Base-by-base conservation (phyloP, 2,329 filamentous ascomycete species). In the Blastomyces parvus region DNA sequence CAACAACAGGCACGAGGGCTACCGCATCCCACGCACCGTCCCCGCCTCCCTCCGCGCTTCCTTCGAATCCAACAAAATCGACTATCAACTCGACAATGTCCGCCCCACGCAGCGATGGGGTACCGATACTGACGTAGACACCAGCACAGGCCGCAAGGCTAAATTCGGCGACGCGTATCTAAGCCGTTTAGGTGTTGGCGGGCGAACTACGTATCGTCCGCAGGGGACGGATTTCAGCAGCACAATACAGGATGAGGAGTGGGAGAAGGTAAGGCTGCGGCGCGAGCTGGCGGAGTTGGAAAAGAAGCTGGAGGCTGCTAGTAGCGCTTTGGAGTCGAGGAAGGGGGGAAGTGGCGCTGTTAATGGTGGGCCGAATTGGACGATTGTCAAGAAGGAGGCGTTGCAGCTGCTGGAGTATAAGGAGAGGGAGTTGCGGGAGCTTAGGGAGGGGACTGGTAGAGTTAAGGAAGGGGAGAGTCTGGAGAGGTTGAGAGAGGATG, bases 121-220 rank as follows among this genome's bases (percentile, higher is more conserved):
- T 2, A 84, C 86, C n/a, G 73, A 70, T 19, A 69, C 70, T 65
- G 86, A 88, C 66, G 85, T 87, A 58, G 89, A 92, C 72, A 90
- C 95, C 60, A 79, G 84, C 44, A 94, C 91, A 0, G 92, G 93
- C 64, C 88, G 90, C 72, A 99, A 99, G 79, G 88, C 91, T 70
- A 97, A 96, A 79, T 99, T 99, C 73, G 94, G 94, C 68, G 94
- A 99, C 75, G 90, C 96, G 67, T 99, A 97, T 77, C 84, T 99
- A 63, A 95, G 90, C 65, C 87, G 94, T 14, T 83, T 99, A 48
- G 94, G 94, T 8, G 82, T 87, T 6, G 85, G 86, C 25, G 85
- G 86, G 61, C 88, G 92, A 71, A 86, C 88, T 68, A 87, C 84
- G 64, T 93, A 94, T 78, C 88, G 89, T 72, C 85, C 89, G 9